These are phyloP conservation scores for Trifolium subterraneum DNA, from an alignment of 306 rosid genomes.

Conservation along the genomic window DNA sequence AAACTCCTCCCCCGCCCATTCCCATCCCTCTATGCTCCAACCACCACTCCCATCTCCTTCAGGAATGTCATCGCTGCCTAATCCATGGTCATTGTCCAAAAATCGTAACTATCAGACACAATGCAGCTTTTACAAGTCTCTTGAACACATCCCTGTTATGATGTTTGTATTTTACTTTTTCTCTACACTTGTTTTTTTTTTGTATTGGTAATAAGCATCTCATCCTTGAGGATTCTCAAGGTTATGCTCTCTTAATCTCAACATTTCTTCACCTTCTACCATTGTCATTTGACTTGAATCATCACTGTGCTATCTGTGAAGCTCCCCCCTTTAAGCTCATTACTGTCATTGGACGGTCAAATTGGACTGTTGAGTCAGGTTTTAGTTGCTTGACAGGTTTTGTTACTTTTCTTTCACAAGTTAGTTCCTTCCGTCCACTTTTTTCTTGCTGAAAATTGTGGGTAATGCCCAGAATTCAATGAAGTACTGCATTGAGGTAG, in stretches of 20 bases:
- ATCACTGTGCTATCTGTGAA: neutral
- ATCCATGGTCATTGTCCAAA: neutral
- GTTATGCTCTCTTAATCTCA: neutral
- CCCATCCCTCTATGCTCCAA: neutral
- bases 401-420: neutral
- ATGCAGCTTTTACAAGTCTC: neutral
- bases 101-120: neutral
- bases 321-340: neutral
- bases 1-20: neutral
- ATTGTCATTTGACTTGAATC: neutral
- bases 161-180: neutral
- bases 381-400: neutral
- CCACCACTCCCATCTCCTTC: neutral
- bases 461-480: neutral
- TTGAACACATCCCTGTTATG: neutral
- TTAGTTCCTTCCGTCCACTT: neutral
- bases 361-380: neutral
- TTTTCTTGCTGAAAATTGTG: neutral
- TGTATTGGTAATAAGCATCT: neutral
- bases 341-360: neutral
- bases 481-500: neutral
- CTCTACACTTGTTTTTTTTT: neutral
- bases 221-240: neutral
- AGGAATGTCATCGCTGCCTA: neutral
- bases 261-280: neutral